phyloP scores from a whole-genome alignment of 179 eudicot species.

The Spinacia oleracea region DNA sequence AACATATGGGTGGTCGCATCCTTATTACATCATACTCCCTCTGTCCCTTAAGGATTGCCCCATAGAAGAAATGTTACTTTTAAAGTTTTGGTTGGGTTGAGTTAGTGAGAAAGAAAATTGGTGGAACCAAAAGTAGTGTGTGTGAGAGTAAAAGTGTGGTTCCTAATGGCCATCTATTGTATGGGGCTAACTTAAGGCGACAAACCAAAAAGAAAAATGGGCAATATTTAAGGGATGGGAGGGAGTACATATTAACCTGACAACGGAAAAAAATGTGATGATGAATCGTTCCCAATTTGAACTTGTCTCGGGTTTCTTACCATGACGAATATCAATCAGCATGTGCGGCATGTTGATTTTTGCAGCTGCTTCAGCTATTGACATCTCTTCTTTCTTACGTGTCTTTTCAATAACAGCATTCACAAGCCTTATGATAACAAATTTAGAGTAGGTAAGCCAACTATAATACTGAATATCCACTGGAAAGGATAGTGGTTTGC shows the following conservation, averaged over 20 bases:
- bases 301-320: constrained; percentile 37
- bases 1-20: background rate
- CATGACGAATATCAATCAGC: constrained; percentile 91
- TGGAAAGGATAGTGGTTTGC: constrained; percentile 7
- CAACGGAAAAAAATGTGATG: background rate
- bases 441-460: constrained; percentile 24
- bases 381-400: constrained; percentile 51
- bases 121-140: no score
- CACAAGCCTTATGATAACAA: constrained; percentile 63
- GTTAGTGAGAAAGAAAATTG: no score
- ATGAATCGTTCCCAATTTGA: background rate
- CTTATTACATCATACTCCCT: background rate
- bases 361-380: constrained; percentile 78
- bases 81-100: no score
- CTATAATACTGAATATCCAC: constrained; percentile 9
- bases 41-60: no score
- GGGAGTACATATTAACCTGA: constrained; percentile 1
- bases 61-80: no score
- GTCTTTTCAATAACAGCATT: constrained; percentile 80
- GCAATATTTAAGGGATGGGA: no score
- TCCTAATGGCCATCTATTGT: no score
- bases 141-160: no score
- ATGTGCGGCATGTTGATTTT: constrained; percentile 71
- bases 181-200: no score
- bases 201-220: no score